A percentile compares a stretch with the other conserved stretches of the same genome.
These are phyloP conservation scores for Diaporthe sp. DNA, from an alignment of 2,329 filamentous ascomycete species.

Conservation along the genomic window DNA sequence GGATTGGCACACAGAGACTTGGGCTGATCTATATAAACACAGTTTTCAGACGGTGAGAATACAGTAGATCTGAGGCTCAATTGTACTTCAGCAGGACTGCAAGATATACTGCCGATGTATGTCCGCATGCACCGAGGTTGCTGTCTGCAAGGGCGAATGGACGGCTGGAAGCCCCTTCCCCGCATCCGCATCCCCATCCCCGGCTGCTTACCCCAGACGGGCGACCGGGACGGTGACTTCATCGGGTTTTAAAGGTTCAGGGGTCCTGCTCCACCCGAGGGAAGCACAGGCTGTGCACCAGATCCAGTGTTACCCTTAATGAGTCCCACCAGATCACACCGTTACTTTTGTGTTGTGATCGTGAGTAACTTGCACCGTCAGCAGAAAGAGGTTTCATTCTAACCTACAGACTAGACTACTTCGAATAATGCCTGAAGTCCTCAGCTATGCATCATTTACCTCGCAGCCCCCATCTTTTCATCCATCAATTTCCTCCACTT, in stretches of 20 bases:
- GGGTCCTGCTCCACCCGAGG: background rate
- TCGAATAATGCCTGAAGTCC: no score
- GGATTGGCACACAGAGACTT: background rate
- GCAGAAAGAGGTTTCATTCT: background rate
- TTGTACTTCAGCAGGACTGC: background rate
- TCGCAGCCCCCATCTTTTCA: conserved; percentile 47
- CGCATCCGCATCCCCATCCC: background rate
- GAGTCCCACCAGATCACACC: background rate
- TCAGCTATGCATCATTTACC: background rate
- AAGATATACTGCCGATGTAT: conserved; percentile 2
- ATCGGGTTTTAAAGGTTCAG: conserved; percentile 22
- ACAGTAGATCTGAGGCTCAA: background rate
- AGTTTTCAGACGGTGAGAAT: no score
- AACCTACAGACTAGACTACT: background rate
- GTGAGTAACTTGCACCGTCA: no score
- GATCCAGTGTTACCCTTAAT: background rate
- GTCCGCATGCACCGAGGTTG: conserved; percentile 13
- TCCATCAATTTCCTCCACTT: conserved; percentile 75
- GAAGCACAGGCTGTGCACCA: background rate
- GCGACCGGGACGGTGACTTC: conserved; percentile 24
- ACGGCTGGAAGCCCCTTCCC: background rate
- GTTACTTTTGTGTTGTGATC: background rate
- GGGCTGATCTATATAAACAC: background rate
- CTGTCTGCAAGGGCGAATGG: conserved; percentile 19
- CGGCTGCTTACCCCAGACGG: conserved; percentile 23